Base-by-base conservation (phyloP, 1,284 basidiomycete species). In the Pholiota adiposa region DNA sequence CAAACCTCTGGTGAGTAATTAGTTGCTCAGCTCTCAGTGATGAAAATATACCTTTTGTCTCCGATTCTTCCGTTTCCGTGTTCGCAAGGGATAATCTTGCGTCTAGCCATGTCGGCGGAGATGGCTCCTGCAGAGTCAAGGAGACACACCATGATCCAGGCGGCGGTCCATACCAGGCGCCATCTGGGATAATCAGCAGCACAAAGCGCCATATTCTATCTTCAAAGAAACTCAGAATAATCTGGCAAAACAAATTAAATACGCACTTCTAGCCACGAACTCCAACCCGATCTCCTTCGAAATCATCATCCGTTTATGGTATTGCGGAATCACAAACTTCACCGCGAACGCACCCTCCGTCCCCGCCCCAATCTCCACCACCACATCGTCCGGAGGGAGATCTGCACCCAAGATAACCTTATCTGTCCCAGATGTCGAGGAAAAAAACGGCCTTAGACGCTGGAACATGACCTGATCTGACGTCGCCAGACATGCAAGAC, bases 241-340 rank as follows among this genome's bases (percentile, higher is more conserved):
- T 58, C n/a, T 11, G 6, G n/a, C 25, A 25, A 61, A 57, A 41
- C 25, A 54, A 54, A 40, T 5, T 11, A 34, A 34, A 40, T 2
- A 68, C 78, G 16, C 65, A 87, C 89, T 85, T 78, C 84, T 76
- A 1, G 86, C 87, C 55, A 91, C 84, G 64, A 90, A 90, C 60
- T 91, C 87, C 5, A 88, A 66, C 1, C 64, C 66, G 23, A 90
- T 79, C 14, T 75, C 65, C 54, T 80, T 79, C 27, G 82, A 79
- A 3, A 90, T 79, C 34, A 83, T 77, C 87, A 92, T 88, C 12
- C 90, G 78, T 64, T 83, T 85, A 67, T 89, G 88, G 71, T 89
- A 91, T 53, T 83, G 75, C 4, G 77, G 75, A 6, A 90, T 74
- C 29, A 75, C 74, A 55, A 89, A 77, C 14, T 76, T 68, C 1